Evolutionary conservation across 257 asterid genomes (phyloP), one percentile per base, ranked within the genome.

Genomic region (Gentiana straminea): DNA sequence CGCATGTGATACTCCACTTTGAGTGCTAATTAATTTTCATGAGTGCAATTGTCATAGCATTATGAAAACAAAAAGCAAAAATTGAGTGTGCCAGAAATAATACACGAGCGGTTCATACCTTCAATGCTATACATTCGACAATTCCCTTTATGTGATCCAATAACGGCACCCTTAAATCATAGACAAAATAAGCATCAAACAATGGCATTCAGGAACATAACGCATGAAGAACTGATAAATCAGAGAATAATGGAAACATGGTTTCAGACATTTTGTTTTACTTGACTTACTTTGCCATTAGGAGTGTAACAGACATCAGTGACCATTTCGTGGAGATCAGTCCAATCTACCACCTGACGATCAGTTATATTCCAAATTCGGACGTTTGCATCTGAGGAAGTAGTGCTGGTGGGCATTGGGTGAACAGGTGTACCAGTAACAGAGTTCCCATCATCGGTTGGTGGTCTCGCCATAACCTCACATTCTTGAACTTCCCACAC

Each of bases 401-500:
- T 86, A 8, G 86, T 82, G 61, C 79, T 77, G 76, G 79, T 11
- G 50, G 79, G 71, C 90, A 67, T 77, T 4, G 86, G 82, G 60
- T 84, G 94, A 36, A 72, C 79, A 3, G 90, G 79, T 4, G 88
- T 73, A 62, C 81, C 75, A 8, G 74, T 7, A 4, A 79, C 67
- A 60, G n/a, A n/a, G n/a, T 70, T 72, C 15, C 49, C 6, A 67
- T 79, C 92, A 63, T 84, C 84, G 0, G 47, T 54, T 13, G n/a
- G n/a, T n/a, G n/a, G n/a, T n/a, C 71, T 48, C 1, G 92, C 58
- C 74, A 53, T 58, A 58, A 92, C 83, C 2, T 85, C 99, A 44
- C 91, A 85, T 53, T 88, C 95, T 64, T 85, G 94, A 38, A 92
- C 97, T 75, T 92, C 97, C 95, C 97, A 92, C 3, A 88, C 74